Conservation (phyloP, 202 grass and related monocot genomes). For the Panicum hallii region DNA sequence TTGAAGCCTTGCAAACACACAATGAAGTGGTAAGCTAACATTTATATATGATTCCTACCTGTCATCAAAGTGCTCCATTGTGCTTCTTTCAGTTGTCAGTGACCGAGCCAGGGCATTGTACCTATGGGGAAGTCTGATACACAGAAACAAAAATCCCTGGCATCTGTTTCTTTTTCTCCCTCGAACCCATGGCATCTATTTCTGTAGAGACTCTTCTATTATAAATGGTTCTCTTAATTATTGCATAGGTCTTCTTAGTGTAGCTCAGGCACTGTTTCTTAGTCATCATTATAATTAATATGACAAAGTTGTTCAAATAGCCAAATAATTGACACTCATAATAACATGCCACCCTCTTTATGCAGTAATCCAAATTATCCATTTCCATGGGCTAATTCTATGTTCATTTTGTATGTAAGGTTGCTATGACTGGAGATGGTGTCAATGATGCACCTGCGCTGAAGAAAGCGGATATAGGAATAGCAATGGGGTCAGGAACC, state of each 20-base stretch:
- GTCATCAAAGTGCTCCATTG: background rate
- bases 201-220: background rate
- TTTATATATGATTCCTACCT: conserved; percentile 32
- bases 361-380: conserved; percentile 18
- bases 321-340: conserved; percentile 9
- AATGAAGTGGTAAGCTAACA: conserved; percentile 92
- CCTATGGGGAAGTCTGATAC: background rate
- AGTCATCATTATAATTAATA: background rate
- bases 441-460: conserved; percentile 99
- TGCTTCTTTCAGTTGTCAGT: conserved; percentile 32
- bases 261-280: background rate
- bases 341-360: background rate
- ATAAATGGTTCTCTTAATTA: conserved; percentile 1
- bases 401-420: conserved; percentile 55
- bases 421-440: conserved; percentile 99
- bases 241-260: conserved; percentile 1
- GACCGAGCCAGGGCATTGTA: background rate
- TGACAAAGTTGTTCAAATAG: conserved; percentile 23
- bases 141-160: background rate
- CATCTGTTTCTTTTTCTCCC: background rate
- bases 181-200: background rate
- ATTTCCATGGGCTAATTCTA: conserved; percentile 15
- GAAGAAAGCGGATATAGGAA: conserved; percentile 99
- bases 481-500: conserved; percentile 99
- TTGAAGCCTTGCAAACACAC: conserved; percentile 96